Base-by-base conservation (phyloP, 495 filamentous ascomycete genomes). In the Stereocaulon alpinum region DNA sequence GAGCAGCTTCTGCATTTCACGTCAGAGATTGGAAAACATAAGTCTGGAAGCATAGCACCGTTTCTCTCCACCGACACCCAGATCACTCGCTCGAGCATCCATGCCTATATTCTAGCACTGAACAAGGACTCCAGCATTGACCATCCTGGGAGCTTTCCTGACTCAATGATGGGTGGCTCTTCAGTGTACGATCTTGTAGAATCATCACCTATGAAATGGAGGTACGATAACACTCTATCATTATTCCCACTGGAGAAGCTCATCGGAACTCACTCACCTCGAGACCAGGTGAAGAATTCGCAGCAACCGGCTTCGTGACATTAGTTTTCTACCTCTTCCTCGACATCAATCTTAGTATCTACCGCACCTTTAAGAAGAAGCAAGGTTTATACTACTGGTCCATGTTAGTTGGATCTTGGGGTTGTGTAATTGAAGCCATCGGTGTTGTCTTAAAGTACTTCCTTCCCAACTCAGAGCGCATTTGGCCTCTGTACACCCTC, bases 311-410 rank as follows among this genome's bases (percentile, higher is more conserved):
- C 24, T 76, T 82, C 49, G 70, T 74, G 24, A 78, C 74, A 29
- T 68, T 82, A 50, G 75, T 77, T 32, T 79, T 76, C 73, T 82
- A 79, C 63, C 79, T 82, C 61, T 74, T 77, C 49, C 71, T 80
- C 47, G 79, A 82, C 52, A 73, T 82, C 50, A 74, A 78, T 61
- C 66, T 77, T n/a, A 74, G 77, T 24, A 74, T 81, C 60, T 80
- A 79, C 63, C 69, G 82, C 52, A 76, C 77, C 30, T 82, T 84
- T 59, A 72, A 74, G 30, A 73, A 74, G 48, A 77, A 76, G 32
- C 70, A 67, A 12, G 80, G 80, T 6, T 70, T 80, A 27, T 82
- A 84, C 57, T 76, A 74, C 62, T 76, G 71, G 71, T 69, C 66
- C 14, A 68, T 67, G 55, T 54, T 67, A 3, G 50, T 73, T n/a